Percentiles rank a stretch among this genome's conserved stretches.
Conservation (phyloP, 768 basidiomycete genomes). For the Russula earlei region DNA sequence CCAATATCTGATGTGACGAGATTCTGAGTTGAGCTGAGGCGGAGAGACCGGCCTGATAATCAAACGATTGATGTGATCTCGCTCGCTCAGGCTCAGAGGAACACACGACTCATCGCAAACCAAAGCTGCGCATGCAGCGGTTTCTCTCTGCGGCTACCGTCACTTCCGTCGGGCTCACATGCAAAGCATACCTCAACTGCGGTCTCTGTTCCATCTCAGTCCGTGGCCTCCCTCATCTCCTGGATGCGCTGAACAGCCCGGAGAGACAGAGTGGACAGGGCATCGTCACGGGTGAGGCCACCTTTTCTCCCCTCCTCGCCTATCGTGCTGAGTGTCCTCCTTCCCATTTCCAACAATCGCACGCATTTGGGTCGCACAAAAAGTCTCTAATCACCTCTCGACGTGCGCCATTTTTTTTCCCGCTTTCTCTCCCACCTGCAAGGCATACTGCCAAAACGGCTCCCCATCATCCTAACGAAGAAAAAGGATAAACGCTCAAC, state of each 20-base stretch:
- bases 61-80: not conserved
- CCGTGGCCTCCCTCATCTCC: slow-evolving; percentile 55
- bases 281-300: slow-evolving; percentile 58
- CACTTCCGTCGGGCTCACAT: slow-evolving; percentile 60
- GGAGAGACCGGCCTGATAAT: not conserved
- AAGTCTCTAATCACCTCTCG: slow-evolving; percentile 91
- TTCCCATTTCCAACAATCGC: not conserved
- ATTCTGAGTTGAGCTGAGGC: not conserved
- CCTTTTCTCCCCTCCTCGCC: not conserved
- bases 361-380: not conserved
- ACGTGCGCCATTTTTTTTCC: slow-evolving; percentile 44
- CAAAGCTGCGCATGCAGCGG: slow-evolving; percentile 9
- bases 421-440: too few species aligned
- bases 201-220: slow-evolving; percentile 63
- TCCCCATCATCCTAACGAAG: too few species aligned
- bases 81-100: not conserved
- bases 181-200: slow-evolving; percentile 65
- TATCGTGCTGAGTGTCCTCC: not conserved
- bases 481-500: too few species aligned
- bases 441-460: too few species aligned
- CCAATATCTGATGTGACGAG: too few species aligned
- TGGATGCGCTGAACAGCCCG: slow-evolving; percentile 46
- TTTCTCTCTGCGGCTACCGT: slow-evolving; percentile 50
- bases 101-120: too few species aligned
- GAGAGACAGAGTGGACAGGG: slow-evolving; percentile 46